These are phyloP conservation scores for Polysphondylium violaceum DNA, from an alignment of 78 protist species.

Conservation along the genomic window DNA sequence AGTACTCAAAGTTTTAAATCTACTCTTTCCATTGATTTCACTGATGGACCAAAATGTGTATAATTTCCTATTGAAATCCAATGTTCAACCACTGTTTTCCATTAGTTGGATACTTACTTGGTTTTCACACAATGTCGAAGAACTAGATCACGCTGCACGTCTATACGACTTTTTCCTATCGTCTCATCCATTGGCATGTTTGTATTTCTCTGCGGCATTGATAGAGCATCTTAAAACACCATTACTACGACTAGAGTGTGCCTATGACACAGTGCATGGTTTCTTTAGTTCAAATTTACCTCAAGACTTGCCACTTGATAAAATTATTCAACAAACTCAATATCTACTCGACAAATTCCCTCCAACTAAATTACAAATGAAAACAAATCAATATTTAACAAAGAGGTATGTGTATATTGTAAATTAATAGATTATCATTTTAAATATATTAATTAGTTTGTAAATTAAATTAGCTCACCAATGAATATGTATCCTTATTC, in stretches of 20 bases:
- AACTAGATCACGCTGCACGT: constrained; percentile 43
- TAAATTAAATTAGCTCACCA: constrained; percentile 40
- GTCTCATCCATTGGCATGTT: constrained; percentile 49
- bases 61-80: constrained; percentile 36
- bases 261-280: constrained; percentile 43
- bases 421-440: neutral
- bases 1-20: constrained; percentile 39
- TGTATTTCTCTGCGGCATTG: constrained; percentile 57
- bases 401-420: constrained; percentile 12
- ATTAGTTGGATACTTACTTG: constrained; percentile 85
- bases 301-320: constrained; percentile 57
- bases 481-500: constrained; percentile 48
- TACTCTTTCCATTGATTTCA: constrained; percentile 44
- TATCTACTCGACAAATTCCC: constrained; percentile 35
- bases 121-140: constrained; percentile 80
- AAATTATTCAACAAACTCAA: constrained; percentile 40
- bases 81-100: constrained; percentile 70
- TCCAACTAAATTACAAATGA: constrained; percentile 50
- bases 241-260: constrained; percentile 49
- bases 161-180: constrained; percentile 65
- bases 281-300: constrained; percentile 55
- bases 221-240: constrained; percentile 24
- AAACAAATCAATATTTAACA: constrained; percentile 7
- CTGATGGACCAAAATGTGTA: constrained; percentile 40
- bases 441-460: neutral